Conservation (phyloP, 2,329 filamentous ascomycete genomes). For the Botrytis cinerea region DNA sequence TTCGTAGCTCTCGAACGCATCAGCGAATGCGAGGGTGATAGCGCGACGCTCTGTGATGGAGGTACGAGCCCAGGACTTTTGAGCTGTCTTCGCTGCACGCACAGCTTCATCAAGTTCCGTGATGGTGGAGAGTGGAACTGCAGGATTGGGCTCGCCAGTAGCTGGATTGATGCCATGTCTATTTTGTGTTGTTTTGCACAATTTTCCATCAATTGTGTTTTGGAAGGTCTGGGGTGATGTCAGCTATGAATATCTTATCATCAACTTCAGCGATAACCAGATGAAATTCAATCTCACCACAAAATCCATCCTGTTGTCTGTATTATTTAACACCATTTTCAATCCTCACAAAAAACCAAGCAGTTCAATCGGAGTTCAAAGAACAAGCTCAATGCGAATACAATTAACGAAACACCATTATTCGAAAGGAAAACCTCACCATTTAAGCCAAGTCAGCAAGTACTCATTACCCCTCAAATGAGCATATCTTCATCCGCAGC, state of each 20-base stretch:
- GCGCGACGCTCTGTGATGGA: slow-evolving; percentile 48
- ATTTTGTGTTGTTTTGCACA: slow-evolving; percentile 7
- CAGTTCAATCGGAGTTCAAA: neutral
- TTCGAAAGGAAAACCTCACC: neutral
- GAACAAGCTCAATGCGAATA: neutral
- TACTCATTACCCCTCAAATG: neutral
- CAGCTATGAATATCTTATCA: neutral
- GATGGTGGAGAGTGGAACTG: slow-evolving; percentile 46
- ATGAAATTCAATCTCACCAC: neutral
- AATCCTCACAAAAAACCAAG: neutral
- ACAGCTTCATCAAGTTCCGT: slow-evolving; percentile 51
- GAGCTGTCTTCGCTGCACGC: slow-evolving; percentile 48
- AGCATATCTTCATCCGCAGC: neutral
- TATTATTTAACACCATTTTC: neutral
- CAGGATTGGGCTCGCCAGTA: slow-evolving; percentile 24
- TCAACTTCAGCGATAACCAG: neutral
- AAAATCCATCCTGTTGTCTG: neutral
- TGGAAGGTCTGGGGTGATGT: slow-evolving; percentile 7
- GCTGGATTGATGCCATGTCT: slow-evolving; percentile 27
- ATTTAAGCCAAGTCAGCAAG: neutral
- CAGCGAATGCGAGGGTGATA: slow-evolving; percentile 37
- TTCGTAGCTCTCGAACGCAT: slow-evolving; percentile 44
- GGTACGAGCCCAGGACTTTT: slow-evolving; percentile 49
- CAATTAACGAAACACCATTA: neutral
- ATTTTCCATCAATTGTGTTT: slow-evolving; percentile 21